Conservation (phyloP, 2,329 filamentous ascomycete genomes). For the Cylindrodendrum hubeiense region DNA sequence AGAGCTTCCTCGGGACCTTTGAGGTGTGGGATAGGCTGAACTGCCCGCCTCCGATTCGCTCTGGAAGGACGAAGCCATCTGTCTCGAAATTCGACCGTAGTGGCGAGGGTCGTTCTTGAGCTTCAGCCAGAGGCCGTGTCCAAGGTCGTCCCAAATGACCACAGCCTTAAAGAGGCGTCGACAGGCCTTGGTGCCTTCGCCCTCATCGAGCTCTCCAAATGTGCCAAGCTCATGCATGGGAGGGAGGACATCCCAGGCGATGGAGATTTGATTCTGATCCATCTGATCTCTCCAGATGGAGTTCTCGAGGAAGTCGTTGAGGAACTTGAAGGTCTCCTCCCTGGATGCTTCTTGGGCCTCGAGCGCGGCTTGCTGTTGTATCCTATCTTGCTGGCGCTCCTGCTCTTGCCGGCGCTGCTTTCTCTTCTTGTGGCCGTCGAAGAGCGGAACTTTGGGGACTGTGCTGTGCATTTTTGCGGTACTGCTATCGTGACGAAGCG, state of each 20-base stretch:
- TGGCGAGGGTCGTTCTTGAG: constrained; percentile 34
- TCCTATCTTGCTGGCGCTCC: constrained; percentile 25
- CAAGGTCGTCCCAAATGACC: constrained; percentile 54
- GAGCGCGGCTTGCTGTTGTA: constrained; percentile 36
- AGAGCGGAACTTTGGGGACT: constrained; percentile 39
- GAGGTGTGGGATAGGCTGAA: constrained; percentile 11
- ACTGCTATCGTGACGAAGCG: constrained; percentile 1
- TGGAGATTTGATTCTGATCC: constrained; percentile 51
- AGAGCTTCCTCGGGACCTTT: constrained; percentile 20
- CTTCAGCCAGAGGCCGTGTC: constrained; percentile 50
- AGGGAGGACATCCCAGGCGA: constrained; percentile 50
- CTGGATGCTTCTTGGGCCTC: constrained; percentile 47
- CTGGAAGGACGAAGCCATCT: background rate
- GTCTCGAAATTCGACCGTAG: constrained; percentile 10
- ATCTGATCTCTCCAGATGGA: constrained; percentile 47
- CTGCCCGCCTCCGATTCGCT: background rate
- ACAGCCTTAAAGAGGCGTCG: constrained; percentile 53
- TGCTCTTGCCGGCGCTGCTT: constrained; percentile 40
- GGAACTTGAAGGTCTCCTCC: constrained; percentile 48
- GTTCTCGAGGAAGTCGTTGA: constrained; percentile 46
- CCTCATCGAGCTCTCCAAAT: constrained; percentile 49
- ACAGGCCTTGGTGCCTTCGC: constrained; percentile 52
- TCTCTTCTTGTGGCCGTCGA: constrained; percentile 42
- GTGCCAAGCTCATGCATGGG: constrained; percentile 50
- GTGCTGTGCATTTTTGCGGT: constrained; percentile 36